Base-by-base conservation (phyloP, 257 asterid genomes). In the Craterostigma plantagineum region DNA sequence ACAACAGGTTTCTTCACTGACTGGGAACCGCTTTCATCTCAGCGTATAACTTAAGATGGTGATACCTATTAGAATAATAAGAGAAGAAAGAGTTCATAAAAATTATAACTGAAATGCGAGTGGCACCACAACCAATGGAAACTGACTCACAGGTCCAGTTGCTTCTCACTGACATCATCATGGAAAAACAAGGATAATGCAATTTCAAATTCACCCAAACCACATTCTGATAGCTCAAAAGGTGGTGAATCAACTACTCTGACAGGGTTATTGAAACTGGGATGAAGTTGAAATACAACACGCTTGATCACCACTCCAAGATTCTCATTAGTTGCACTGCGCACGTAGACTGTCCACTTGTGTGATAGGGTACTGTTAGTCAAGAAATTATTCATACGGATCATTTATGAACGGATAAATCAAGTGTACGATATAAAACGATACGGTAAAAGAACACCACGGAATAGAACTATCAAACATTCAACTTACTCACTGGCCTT, bases 201-300 rank as follows among this genome's bases (percentile, higher is more conserved):
- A 52, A 80, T 80, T 55, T 80, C 93, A 62, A 76, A 80, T 64
- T 76, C 91, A 23, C 93, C 93, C 91, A 81, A 80, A 55, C 93
- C 93, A 73, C 75, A 76, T 65, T 80, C 93, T 10, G 91, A 65
- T 52, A 80, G 11, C 75, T 80, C 93, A 48, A 76, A 79, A n/a
- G 92, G 92, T 0, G 90, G 75, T 11, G 84, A 57, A 42, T 70
- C 85, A 17, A 80, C 73, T 48, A 73, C 76, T 66, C 91, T 63
- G 38, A 71, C 67, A 13, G 84, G 91, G 61, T 73, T 76, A 42
- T 66, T 68, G 62, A 80, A 76, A 68, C 91, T 76, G 43, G 91
- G 90, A 64, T 80, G 85, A 67, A 80, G 59, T 49, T 76, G 91
- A 57, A 80, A 76, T 18, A 70, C 91, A 51, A 47, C 93, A 10